Base-by-base conservation (phyloP, 768 basidiomycete species). In the Leucosporidium creatinivorum region DNA sequence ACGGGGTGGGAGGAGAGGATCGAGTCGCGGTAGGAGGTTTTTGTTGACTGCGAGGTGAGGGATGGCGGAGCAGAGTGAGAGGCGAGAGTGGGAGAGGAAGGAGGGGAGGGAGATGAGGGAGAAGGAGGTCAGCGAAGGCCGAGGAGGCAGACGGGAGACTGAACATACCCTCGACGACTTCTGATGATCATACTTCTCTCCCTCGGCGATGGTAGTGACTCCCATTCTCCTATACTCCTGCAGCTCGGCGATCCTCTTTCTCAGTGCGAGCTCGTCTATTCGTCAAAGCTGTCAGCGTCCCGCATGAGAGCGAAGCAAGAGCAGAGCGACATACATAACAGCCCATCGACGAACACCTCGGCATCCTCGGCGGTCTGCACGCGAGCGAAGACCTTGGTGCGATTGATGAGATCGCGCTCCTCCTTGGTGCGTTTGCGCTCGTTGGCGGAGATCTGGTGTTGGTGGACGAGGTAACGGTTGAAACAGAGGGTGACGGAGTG, bases 341-440 rank as follows among this genome's bases (percentile, higher is more conserved):
- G 84, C 63, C 96, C 94, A 17, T 91, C 84, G 7, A 87, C 82
- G 76, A 98, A 89, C 4, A 82, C 82, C 77, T 99, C 96, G 73
- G 88, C 93, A 75, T 99, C 94, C 66, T 89, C 86, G 1, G 89
- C 87, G 0, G 91, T 93, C 77, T 96, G 93, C 47, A 98, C 80
- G 62, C 87, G 85, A 31, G 94, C 85, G 77, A 97, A 97, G 4
- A 92, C 90, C 70, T 93, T 88, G 63, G 93, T 82, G 30, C 93
- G 86, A 73, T 91, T 86, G 28, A 92, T 79, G 63, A 97, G 87
- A 69, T 98, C 96, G 71, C 89, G 85, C 74, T 98, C 93, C 69
- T 97, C 94, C 73, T 89, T 87, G 12, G 84, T 84, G 23, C 91
- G 82, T 77, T 96, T 97, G 80, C 93, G 89, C 73, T 99, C 94